Evolutionary conservation across 2,329 filamentous ascomycete genomes (phyloP).

Genomic region (Chaetomium globosum): DNA sequence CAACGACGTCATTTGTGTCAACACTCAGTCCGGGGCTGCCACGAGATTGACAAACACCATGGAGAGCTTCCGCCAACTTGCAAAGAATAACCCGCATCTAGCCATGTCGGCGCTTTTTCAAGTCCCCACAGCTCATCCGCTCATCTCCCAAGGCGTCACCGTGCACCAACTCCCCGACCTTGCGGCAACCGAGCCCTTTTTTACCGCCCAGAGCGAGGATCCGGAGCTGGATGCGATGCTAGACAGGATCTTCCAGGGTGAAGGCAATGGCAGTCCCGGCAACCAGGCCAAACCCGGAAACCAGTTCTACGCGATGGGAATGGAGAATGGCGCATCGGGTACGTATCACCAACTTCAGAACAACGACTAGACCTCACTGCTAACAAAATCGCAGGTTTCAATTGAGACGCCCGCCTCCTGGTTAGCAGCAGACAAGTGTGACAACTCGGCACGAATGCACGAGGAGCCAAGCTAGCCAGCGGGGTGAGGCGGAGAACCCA

Average conservation of each 20-base stretch:
- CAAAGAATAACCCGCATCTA: constrained; percentile 22
- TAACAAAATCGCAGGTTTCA: constrained; percentile 17
- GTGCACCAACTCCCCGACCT: constrained; percentile 12
- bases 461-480: not conserved
- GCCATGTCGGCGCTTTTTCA: constrained; percentile 29
- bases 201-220: constrained; percentile 12
- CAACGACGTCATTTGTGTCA: constrained; percentile 34
- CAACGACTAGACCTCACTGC: not conserved
- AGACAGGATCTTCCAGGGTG: constrained; percentile 14
- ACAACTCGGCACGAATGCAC: not conserved
- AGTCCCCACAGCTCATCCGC: constrained; percentile 17
- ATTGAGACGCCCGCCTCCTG: not conserved
- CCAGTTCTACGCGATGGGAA: constrained; percentile 10
- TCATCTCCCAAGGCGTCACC: constrained; percentile 21
- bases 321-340: constrained; percentile 15
- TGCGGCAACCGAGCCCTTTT: constrained; percentile 4
- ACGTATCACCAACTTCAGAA: not conserved
- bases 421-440: not conserved
- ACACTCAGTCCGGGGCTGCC: constrained; percentile 20
- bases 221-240: constrained; percentile 25
- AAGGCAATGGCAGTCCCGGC: not conserved
- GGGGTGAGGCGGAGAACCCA: not conserved
- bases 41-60: constrained; percentile 17
- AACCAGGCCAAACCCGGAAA: constrained; percentile 6
- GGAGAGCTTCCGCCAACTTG: constrained; percentile 23